Evolutionary conservation across 768 basidiomycete species (phyloP).

Genomic region (Amanita molliuscula): DNA sequence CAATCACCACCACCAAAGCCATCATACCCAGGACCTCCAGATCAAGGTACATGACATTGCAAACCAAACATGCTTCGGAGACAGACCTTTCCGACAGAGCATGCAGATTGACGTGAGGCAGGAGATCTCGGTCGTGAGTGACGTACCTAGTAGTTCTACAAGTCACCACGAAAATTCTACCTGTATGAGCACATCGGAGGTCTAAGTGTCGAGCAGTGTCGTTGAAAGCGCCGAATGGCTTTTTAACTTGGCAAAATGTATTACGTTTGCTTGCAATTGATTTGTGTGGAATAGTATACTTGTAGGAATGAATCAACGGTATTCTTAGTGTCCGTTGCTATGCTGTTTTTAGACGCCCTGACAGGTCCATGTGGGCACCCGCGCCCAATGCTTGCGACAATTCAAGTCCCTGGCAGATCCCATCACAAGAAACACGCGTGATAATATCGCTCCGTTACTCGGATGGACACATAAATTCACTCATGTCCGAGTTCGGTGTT

Average conservation of each 20-base stretch:
- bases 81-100: slow-evolving; percentile 12
- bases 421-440: too few species aligned
- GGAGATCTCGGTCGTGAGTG: slow-evolving; percentile 20
- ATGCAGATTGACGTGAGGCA: slow-evolving; percentile 21
- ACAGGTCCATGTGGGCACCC: too few species aligned
- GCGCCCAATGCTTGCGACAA: too few species aligned
- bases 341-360: too few species aligned
- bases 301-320: not conserved
- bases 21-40: not conserved
- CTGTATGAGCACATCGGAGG: not conserved
- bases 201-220: not conserved
- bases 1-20: slow-evolving; percentile 11
- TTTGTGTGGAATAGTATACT: not conserved
- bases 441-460: too few species aligned
- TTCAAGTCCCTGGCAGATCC: too few species aligned
- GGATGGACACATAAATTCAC: too few species aligned
- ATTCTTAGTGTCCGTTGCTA: not conserved
- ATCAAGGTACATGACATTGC: slow-evolving; percentile 3
- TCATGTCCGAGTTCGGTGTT: too few species aligned
- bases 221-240: too few species aligned
- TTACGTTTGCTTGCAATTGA: not conserved
- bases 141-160: slow-evolving; percentile 10
- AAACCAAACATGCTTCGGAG: not conserved
- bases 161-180: not conserved
- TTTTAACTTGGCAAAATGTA: not conserved